Conservation (phyloP, 2,329 filamentous ascomycete species). For the Curvularia spicifera region DNA sequence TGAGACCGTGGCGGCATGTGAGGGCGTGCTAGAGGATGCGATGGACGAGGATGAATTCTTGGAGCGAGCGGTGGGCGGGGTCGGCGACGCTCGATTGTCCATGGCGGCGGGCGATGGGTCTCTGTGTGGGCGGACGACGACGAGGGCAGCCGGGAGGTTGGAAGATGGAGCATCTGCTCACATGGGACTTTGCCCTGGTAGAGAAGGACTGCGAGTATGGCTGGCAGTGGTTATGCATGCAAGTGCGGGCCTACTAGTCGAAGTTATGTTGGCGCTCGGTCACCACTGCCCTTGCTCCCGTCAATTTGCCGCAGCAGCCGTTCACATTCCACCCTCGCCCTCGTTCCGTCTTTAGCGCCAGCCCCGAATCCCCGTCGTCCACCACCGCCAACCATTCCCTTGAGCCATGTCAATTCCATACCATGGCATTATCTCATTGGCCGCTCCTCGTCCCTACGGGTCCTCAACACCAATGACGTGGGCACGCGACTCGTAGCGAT, state of each 20-base stretch:
- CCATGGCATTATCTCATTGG: slow-evolving; percentile 13
- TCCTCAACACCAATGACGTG: slow-evolving; percentile 14
- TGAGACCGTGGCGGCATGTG: slow-evolving; percentile 30
- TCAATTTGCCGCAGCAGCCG: slow-evolving; percentile 23
- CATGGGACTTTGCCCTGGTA: slow-evolving; percentile 27
- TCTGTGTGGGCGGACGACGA: slow-evolving; percentile 19
- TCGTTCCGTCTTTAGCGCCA: slow-evolving; percentile 12
- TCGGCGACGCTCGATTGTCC: slow-evolving; percentile 40
- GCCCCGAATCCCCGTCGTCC: slow-evolving; percentile 6
- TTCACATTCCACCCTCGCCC: slow-evolving; percentile 11
- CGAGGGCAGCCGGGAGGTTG: slow-evolving; percentile 19
- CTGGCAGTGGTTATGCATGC: slow-evolving; percentile 21
- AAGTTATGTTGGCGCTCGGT: slow-evolving; percentile 17
- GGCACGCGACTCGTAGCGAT: slow-evolving; percentile 13
- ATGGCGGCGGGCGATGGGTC: slow-evolving; percentile 31
- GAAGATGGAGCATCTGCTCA: slow-evolving; percentile 25
- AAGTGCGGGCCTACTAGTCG: slow-evolving; percentile 18
- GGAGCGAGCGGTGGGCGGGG: slow-evolving; percentile 42
- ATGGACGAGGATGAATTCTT: slow-evolving; percentile 40
- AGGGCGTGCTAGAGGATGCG: slow-evolving; percentile 34
- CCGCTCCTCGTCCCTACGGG: not conserved
- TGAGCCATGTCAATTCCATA: slow-evolving; percentile 7
- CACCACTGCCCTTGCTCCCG: slow-evolving; percentile 17
- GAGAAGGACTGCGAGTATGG: slow-evolving; percentile 20
- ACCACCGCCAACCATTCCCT: slow-evolving; percentile 14